Evolutionary conservation across 2,329 filamentous ascomycete genomes (phyloP).

Genomic region (Helminthosporium solani): DNA sequence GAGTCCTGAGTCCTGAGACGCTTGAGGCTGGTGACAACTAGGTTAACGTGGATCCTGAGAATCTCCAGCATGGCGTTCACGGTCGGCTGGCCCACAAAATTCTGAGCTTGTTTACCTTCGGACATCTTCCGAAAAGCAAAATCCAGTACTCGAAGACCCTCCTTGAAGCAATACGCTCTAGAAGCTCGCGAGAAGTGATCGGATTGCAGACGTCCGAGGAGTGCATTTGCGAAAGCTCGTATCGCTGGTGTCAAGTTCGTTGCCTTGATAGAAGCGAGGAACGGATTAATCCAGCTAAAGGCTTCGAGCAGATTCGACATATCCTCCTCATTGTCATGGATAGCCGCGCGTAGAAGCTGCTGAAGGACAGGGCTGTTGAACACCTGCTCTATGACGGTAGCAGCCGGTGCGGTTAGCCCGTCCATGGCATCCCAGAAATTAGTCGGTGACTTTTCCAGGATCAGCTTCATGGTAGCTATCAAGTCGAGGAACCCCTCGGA

Average conservation of each 20-base stretch:
- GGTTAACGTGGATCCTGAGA: constrained; percentile 58
- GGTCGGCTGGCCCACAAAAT: constrained; percentile 44
- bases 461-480: constrained; percentile 66
- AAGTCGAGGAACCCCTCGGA: constrained; percentile 63
- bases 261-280: constrained; percentile 74
- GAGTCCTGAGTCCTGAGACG: constrained; percentile 26
- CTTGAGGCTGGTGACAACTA: constrained; percentile 38
- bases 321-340: constrained; percentile 50
- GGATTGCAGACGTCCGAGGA: constrained; percentile 67
- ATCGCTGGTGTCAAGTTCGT: constrained; percentile 78
- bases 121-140: constrained; percentile 37
- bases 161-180: constrained; percentile 62
- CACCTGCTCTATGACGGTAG: constrained; percentile 79
- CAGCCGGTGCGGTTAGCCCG: constrained; percentile 75
- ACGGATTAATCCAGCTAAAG: constrained; percentile 75
- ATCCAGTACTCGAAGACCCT: constrained; percentile 51
- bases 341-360: constrained; percentile 55
- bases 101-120: constrained; percentile 31
- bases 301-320: constrained; percentile 62
- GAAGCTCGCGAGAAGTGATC: constrained; percentile 57
- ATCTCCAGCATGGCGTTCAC: constrained; percentile 63
- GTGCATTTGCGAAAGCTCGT: constrained; percentile 72
- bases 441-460: constrained; percentile 73
- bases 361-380: constrained; percentile 70
- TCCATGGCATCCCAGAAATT: constrained; percentile 90